Evolutionary conservation across 805 yeast genomes (phyloP), one percentile per base, ranked within the genome.

Genomic region (Nakazawaea ernobii): DNA sequence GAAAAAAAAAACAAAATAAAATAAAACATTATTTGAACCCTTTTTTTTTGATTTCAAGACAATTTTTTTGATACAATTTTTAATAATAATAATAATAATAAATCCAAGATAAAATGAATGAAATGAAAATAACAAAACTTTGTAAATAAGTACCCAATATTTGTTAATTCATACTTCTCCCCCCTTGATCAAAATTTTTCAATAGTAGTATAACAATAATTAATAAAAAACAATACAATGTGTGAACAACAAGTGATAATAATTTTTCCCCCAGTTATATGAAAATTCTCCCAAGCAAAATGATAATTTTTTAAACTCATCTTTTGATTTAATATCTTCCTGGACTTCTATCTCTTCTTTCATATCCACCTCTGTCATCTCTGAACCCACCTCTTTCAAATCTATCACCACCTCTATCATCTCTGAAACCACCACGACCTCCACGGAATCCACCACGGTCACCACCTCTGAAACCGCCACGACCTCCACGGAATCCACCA

Each of bases 361-460:
- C 43, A n/a, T 39, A 39, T 32, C 43, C 36, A 47, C 60, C 59
- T 33, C 51, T 56, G 54, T 60, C 32, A 17, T 45, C 48, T 40
- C 49, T 39, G 43, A 29, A 39, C 20, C 42, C 42, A 17, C 47
- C 47, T 37, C 47, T 37, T 30, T 30, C 39, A 11, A 17, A 41
- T 41, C 44, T 41, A 15, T 41, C 44, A 15, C 44, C 44, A 45
- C 60, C 59, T 33, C 51, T 56, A 52, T 60, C 65, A 41, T 69
- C 70, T 54, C 68, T 55, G 51, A 55, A 53, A 10, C 56, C 60
- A 42, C 58, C 55, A 42, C 46, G 50, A 51, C 65, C 65, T 36
- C 64, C 67, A 36, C 68, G 54, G 59, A 57, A 59, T 55, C 71
- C 60, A 54, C 63, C 50, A 63, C 58, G 49, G 62, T 57, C 66